Conservation (phyloP, 1,139 yeast species). For the Candida sojae region DNA sequence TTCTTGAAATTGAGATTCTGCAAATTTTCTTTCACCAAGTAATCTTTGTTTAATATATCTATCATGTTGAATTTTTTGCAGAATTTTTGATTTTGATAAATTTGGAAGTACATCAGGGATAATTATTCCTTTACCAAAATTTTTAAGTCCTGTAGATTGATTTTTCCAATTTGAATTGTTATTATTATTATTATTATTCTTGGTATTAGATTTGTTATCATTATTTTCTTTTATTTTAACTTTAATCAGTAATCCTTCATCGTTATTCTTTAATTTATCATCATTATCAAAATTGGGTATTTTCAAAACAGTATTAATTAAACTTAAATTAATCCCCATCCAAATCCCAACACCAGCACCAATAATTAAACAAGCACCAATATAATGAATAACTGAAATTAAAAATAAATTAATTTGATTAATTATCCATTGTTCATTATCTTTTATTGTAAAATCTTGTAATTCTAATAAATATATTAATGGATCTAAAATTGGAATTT, state of each 20-base stretch:
- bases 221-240: conserved; percentile 12
- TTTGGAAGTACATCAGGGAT: conserved; percentile 32
- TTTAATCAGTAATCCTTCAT: conserved; percentile 19
- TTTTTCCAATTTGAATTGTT: background rate
- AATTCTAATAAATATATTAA: conserved; percentile 14
- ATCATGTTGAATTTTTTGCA: background rate
- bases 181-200: background rate
- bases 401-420: conserved; percentile 13
- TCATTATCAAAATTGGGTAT: background rate
- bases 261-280: background rate
- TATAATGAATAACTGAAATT: conserved; percentile 13
- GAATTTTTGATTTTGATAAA: conserved; percentile 3
- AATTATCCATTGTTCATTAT: conserved; percentile 11
- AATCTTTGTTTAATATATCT: background rate
- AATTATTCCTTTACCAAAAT: conserved; percentile 27
- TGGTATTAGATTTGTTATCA: conserved; percentile 22
- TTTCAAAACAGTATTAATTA: conserved; percentile 8
- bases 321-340: conserved; percentile 13
- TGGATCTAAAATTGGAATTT: conserved; percentile 15
- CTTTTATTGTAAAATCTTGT: conserved; percentile 8
- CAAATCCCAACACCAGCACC: conserved; percentile 14
- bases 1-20: background rate
- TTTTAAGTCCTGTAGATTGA: conserved; percentile 19
- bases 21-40: background rate
- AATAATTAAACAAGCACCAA: conserved; percentile 13